Percentiles rank a stretch among this genome's conserved stretches.
phyloP scores from a whole-genome alignment of 306 rosid species.

The Styphnolobium japonicum region DNA sequence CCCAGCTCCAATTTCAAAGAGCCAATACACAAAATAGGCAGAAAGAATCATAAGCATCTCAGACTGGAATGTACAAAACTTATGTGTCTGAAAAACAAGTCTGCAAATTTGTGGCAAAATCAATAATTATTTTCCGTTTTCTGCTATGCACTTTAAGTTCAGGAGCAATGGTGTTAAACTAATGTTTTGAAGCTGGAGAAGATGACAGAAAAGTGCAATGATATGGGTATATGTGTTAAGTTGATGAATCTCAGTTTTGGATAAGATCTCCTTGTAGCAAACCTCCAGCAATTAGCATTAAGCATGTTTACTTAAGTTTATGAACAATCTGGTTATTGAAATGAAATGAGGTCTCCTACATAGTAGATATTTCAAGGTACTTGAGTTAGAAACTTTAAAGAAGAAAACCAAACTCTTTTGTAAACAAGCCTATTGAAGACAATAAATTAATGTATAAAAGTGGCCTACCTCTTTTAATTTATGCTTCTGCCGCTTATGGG shows the following conservation, averaged over 20 bases:
- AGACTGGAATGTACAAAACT: constrained; percentile 7
- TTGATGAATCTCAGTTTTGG: neutral
- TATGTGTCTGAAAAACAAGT: neutral
- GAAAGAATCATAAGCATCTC: constrained; percentile 73
- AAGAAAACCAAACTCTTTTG: neutral
- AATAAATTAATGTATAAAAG: constrained; percentile 3
- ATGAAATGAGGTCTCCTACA: neutral
- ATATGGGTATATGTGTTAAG: neutral
- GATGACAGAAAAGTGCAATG: neutral
- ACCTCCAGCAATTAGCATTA: neutral
- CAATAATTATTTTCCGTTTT: neutral
- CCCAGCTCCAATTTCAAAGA: constrained; percentile 99
- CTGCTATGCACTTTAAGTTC: neutral
- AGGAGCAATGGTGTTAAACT: neutral
- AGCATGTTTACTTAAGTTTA: neutral
- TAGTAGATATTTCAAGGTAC: neutral
- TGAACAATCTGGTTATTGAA: neutral
- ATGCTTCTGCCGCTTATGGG: constrained; percentile 60
- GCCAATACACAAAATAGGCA: constrained; percentile 74
- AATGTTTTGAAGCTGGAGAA: neutral
- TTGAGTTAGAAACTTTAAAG: neutral
- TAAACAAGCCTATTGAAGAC: neutral
- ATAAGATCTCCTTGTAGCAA: neutral
- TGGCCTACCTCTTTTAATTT: constrained; percentile 80
- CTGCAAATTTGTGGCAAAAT: neutral